Evolutionary conservation across 768 basidiomycete species (phyloP), one percentile per base, ranked within the genome.

Genomic region (Rhodosporidiobolus sp.): DNA sequence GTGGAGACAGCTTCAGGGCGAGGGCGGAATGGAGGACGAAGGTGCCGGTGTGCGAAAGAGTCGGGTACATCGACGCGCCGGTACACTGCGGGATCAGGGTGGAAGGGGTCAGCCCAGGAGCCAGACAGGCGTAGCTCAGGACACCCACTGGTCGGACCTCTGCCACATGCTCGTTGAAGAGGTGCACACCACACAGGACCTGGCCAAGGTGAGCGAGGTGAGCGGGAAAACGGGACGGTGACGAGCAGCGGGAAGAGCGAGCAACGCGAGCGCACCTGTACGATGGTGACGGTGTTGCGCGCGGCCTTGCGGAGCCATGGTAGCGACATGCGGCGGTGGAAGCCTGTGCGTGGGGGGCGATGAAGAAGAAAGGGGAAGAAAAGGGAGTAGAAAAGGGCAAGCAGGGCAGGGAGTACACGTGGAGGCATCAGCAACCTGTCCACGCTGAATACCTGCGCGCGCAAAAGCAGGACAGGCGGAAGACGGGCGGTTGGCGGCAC

Each of bases 31-130:
- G 70, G 32, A 78, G 70, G 56, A 76, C 67, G 67, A 72, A 64
- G 30, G 66, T 65, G 46, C 71, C 71, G 20, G 24, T 4, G 57
- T 66, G 64, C 8, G 63, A 54, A 22, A 76, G 67, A 30, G 75
- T 76, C 2, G 75, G 75, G 65, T 65, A 72, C 75, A 76, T 76
- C 8, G 70, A 72, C 1, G 75, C 70, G n/a, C 75, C 75, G 32
- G 70, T 56, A 60, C 75, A 76, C 70, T 75, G 48, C 2, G 45
- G 53, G 7, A 22, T 12, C 26, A 32, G 5, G 11, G 28, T 6
- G n/a, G n/a, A 32, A 2, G 4, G 38, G 38, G 28, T 16, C 14
- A 14, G 56, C 30, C 7, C 45, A n/a, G 52, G 24, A 30, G 4
- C 1, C 4, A 38, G 12, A 30, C 32, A 35, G 45, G 24, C 26